Evolutionary conservation across 805 yeast genomes (phyloP), one percentile per base, ranked within the genome.

Genomic region (Cyberlindnera xishuangbannaensis): DNA sequence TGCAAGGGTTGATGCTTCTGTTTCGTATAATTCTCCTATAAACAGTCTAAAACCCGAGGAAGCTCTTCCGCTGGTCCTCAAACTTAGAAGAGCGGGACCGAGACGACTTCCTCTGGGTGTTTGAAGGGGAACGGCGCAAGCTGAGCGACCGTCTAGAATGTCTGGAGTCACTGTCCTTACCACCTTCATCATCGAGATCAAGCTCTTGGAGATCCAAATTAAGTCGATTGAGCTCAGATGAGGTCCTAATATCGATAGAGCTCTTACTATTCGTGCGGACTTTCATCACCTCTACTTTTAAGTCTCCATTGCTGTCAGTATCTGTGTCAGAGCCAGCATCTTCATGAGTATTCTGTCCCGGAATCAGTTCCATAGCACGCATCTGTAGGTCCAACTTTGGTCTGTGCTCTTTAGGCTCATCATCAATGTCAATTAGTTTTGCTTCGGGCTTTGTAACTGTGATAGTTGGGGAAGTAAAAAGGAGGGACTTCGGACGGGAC

Each of bases 201-300:
- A 48, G 21, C 27, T 50, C 54, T 27, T 48, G 41, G 15, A 47
- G 17, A 27, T 39, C 36, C 28, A 50, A 31, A 20, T 48, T 43
- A 13, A 44, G 30, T 12, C 48, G 27, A 15, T 37, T 40, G 7
- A 48, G 12, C 29, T 43, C 48, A 3, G 30, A 25, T 13, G 36
- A 34, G 12, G 31, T 17, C 18, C 40, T 27, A 13, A 29, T 11
- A 28, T 15, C 20, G 26, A 27, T 24, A 25, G 37, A 25, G 30
- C 29, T 15, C 13, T 29, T 14, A 23, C 16, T 4, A 4, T 20
- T 23, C 13, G 32, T 27, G 3, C 39, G 31, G 4, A 47, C 38
- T 24, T 40, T 33, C 39, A 50, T 34, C 18, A 40, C 50, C 24
- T 45, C 42, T 6, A 50, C 50, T 25, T 43, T 40, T 25, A 50